Base-by-base conservation (phyloP, 371 early-diverging fungal species). In the Mucor saturninus region DNA sequence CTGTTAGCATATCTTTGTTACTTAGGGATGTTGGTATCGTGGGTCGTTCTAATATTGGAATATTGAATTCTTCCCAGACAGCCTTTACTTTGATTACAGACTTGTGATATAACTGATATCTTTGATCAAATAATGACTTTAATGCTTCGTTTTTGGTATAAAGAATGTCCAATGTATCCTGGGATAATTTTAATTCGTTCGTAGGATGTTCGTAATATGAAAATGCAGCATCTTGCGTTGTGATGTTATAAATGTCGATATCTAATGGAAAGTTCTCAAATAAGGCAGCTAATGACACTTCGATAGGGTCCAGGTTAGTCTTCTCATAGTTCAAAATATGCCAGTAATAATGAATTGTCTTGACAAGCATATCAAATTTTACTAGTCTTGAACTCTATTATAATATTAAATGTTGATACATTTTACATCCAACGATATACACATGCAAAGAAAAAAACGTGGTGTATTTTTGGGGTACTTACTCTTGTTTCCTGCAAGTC, bases 61-160 rank as follows among this genome's bases (percentile, higher is more conserved):
- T 48, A 32, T 67, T 56, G n/a, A 67, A 60, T 42, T 67, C 68
- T n/a, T 71, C 57, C 71, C 71, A 71, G 26, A 67, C 48, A 15
- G 61, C 53, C 14, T 61, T 62, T 28, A 71, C 38, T 43, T 63
- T 67, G n/a, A 21, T 56, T 10, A 58, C 54, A 3, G 71, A 56
- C 11, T 55, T 13, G 14, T 38, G 37, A 37, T 60, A 64, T 4
- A 37, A 46, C 5, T 45, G 48, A 40, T 31, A 55, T 56, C 64
- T 38, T 6, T 31, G 11, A 38, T 64, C 31, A 57, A 56, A 69
- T n/a, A 65, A 2, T n/a, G 42, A 26, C 29, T 69, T 45, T 3
- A 69, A 37, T 5, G 56, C 35, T n/a, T 42, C 10, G 5, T 59
- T 42, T 49, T 50, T 63, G 40, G 32, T 2, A 4, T 29, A 48